Evolutionary conservation across 2,329 filamentous ascomycete genomes (phyloP), one percentile per base, ranked within the genome.

Genomic region (Plectosphaerella plurivora): DNA sequence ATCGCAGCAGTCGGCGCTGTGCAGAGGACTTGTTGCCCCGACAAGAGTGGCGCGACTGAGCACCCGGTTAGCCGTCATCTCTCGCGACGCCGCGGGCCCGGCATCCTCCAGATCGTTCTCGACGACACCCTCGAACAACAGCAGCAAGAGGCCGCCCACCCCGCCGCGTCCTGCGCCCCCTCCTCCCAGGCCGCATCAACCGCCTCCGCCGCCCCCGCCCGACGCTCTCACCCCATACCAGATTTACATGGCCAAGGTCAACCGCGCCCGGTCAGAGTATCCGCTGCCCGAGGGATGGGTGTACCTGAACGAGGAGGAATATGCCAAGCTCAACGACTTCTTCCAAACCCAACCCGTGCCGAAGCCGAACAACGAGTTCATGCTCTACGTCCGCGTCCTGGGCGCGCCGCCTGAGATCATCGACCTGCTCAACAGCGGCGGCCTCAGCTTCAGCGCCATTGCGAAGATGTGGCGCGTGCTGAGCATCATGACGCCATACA

Each of bases 401-500:
- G 91, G 91, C 10, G 81, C 91, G 15, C 89, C 90, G 1, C 61
- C 71, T 20, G 89, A 91, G 63, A 70, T 91, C 16, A 78, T 81
- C 51, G 78, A 86, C 39, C 62, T 83, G 54, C 67, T 83, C 42
- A 63, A 83, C 49, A 76, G 77, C 57, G 71, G 60, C 1, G 55
- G 65, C 28, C 64, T 74, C 45, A 51, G 45, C 41, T 36, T 57
- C 73, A 62, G 71, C 65, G 66, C 77, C 11, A 81, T 83, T 16
- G 81, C 87, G 41, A 84, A 84, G 65, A 68, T 86, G 51, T 75
- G 82, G 60, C 73, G 77, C 28, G 69, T 86, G 55, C 75, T 81
- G 18, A 77, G 75, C 50, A 76, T 78, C 57, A 73, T 84, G 65
- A 75, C 82, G n/a, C 77, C 69, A 65, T 71, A 63, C 49, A 54